Evolutionary conservation across 148 eudicot species (phyloP), one percentile per base, ranked within the genome.

Genomic region (Camellia granthamiana): DNA sequence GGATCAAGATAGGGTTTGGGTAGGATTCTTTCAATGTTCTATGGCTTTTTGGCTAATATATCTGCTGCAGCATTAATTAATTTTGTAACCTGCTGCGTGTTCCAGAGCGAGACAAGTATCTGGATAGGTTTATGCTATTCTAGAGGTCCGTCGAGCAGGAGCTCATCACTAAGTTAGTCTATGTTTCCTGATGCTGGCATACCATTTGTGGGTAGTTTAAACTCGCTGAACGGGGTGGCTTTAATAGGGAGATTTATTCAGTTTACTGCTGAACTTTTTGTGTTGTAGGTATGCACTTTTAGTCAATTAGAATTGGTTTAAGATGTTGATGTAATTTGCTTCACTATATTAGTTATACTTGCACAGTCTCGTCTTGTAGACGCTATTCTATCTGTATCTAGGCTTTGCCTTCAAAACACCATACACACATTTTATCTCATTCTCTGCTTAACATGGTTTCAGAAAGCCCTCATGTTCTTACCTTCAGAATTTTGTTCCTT

Each of bases 401-500:
- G 58, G 76, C 60, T 73, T 73, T 55, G 63, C 63, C 21, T 55
- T 41, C 43, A 74, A 23, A 63, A 63, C 8, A 63, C 11, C 19
- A 54, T 43, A 54, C 5, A 30, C 63, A 30, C 10, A 13, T 51
- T 52, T 72, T 43, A 23, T 10, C 21, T 54, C 62, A 52, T 52
- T 30, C 15, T 49, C 44, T 52, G 4, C 76, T 52, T 18, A 5
- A 15, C 16, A 54, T 44, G 21, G 23, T 14, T 30, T 72, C 19
- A 49, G 41, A 49, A 72, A 21, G 54, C 38, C 76, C n/a, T 55
- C 2, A 14, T 7, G 55, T 51, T 72, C 15, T 30, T 30, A 30
- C 23, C 16, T n/a, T 51, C 43, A 72, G 59, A 72, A 72, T 9
- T 72, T 72, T 21, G 55, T 9, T 70, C 49, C 75, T 72, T 72